Evolutionary conservation across 805 yeast species (phyloP), one percentile per base, ranked within the genome.

Genomic region (Saccharomycopsis fodiens): DNA sequence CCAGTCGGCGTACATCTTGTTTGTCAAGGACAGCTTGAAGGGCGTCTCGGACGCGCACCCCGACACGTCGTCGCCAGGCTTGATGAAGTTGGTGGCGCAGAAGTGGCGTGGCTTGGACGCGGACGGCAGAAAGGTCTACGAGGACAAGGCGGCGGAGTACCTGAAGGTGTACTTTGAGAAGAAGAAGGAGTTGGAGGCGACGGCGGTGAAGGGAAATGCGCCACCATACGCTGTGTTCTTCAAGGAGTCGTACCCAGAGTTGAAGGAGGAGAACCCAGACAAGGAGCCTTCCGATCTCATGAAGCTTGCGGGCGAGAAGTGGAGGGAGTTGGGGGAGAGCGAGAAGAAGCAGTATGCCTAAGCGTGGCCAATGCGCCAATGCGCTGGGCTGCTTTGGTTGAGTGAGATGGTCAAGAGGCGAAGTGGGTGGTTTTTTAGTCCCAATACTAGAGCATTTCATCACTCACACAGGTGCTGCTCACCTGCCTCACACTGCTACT

Each of bases 261-360:
- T 42, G 13, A 7, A 16, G 10, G n/a, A 30, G 3, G 30, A 44
- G 5, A 53, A 56, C 44, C 58, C 62, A 41, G 46, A 31, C 10
- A 35, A 38, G 6, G 4, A 52, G 0, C 25, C 46, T 32, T 15
- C 64, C 13, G 73, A 67, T 42, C 31, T 68, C 35, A 63, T 66
- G 13, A 85, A 81, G 66, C 64, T 85, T 50, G 82, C 88, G 57
- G 96, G 96, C 60, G 88, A 85, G 61, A 79, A 76, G 66, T 91
- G 98, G 98, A 86, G 80, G 72, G 80, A 81, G 45, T 70, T 91
- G 59, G 67, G 72, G 48, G 83, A 76, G 46, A 81, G 76, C 34
- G 87, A 82, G 53, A 89, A 88, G 73, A 71, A 69, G 56, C 91
- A 94, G 47, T 87, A 79, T 67, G 88, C 82, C 29, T 25, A 35